Evolutionary conservation across 1,284 basidiomycete genomes (phyloP), one percentile per base, ranked within the genome.

Genomic region (Porogramme epimiltina): DNA sequence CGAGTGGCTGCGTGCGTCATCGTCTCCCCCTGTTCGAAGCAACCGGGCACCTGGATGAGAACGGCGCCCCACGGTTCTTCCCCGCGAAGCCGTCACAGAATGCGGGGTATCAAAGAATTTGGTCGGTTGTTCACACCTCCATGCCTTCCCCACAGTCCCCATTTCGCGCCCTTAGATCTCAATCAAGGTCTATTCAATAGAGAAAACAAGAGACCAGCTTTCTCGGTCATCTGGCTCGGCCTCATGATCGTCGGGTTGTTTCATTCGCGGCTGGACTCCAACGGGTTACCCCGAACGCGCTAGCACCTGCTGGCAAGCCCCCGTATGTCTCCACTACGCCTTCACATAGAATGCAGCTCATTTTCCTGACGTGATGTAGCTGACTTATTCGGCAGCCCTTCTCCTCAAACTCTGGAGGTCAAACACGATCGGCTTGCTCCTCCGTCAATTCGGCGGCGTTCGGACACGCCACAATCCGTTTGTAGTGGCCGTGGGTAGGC

Each of bases 161-260:
- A 13, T 37, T 9, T n/a, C 34, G 10, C 34, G n/a, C 34, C n/a
- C 34, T 37, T n/a, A 54, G 51, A 58, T 52, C 34, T 42, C 42
- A 45, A 54, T 52, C 49, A 51, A 28, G 39, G 47, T 40, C 55
- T 31, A 52, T 41, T 60, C 40, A 56, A 60, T 60, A 37, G 34
- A 18, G 34, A n/a, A 37, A 18, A 6, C 8, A 6, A 9, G n/a
- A 13, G 5, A 18, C 5, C 34, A 16, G 5, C n/a, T 37, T n/a
- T 5, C 5, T 10, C 5, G 16, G 60, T 64, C 62, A 64, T 58
- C 48, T 62, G 62, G 49, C 42, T 42, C 42, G 40, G 36, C 59
- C 62, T 52, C 62, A 64, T 64, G 62, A 62, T 62, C 54, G 28
- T 45, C 38, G 25, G 13, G 3, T 33, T 19, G 31, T 47, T 48